Conservation (phyloP, 2,329 filamentous ascomycete species). For the Pseudogymnoascus sp. region DNA sequence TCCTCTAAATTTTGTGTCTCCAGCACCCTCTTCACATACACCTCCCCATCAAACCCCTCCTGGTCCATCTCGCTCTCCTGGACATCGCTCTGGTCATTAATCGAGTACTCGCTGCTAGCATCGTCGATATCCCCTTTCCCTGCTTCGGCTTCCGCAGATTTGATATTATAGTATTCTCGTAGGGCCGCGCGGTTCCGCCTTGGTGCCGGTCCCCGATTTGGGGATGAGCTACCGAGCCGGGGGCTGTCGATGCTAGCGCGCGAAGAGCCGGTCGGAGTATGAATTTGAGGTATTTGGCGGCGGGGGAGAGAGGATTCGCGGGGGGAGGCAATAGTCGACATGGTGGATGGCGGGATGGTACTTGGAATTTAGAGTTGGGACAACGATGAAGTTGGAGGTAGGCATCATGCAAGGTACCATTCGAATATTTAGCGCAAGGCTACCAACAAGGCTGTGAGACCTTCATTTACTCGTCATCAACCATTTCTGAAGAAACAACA, state of each 20-base stretch:
- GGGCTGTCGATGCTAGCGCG: conserved; percentile 63
- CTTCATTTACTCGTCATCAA: neutral
- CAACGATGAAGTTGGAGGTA: neutral
- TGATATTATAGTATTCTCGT: conserved; percentile 90
- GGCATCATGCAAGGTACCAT: conserved; percentile 13
- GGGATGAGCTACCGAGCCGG: conserved; percentile 38
- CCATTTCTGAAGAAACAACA: neutral
- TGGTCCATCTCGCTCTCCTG: conserved; percentile 64
- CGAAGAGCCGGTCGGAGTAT: conserved; percentile 64
- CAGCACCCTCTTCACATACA: conserved; percentile 55
- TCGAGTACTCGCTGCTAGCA: conserved; percentile 26
- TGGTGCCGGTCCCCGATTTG: conserved; percentile 31
- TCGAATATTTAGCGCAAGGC: conserved; percentile 14
- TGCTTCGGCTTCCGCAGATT: conserved; percentile 28
- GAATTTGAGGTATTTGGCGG: conserved; percentile 46
- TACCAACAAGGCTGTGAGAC: conserved; percentile 16
- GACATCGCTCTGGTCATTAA: conserved; percentile 42
- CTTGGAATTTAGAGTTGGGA: neutral
- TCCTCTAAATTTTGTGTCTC: conserved; percentile 57
- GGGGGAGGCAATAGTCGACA: conserved; percentile 58
- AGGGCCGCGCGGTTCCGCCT: conserved; percentile 67
- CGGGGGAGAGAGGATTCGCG: conserved; percentile 49
- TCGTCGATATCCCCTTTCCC: conserved; percentile 25
- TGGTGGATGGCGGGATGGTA: conserved; percentile 24
- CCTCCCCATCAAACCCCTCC: conserved; percentile 61